Base-by-base conservation (phyloP, 192 early-diverging fungal genomes). In the Pilaira anomala region DNA sequence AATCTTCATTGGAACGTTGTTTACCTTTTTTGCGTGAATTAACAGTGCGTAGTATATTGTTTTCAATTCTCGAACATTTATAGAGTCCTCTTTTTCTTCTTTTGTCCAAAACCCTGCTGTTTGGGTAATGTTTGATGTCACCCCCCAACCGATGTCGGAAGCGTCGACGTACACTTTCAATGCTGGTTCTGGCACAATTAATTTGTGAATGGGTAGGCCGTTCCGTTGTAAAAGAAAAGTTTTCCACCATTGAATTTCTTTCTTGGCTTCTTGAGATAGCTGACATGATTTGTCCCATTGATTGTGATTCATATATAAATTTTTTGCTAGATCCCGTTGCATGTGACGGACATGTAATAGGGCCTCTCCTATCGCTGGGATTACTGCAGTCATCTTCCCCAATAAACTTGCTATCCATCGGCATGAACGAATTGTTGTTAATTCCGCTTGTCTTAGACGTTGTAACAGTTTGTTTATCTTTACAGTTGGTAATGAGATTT, bases 101-200 rank as follows among this genome's bases (percentile, higher is more conserved):
- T 19, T 8, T 8, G 18, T 53, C 66, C 66, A 67, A 24, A 42
- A 60, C 2, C 66, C 58, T 11, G 58, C 18, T 16, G 39, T 51
- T 14, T 52, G 21, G 2, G 52, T 30, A 7, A 26, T 2, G 1
- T 16, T 8, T 4, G 58, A 67, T 8, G 19, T 40, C 3, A 67
- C 24, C n/a, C 66, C 66, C 41, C 50, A 67, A 7, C 66, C 66
- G 29, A 57, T 53, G n/a, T 67, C 66, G 12, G 42, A 67, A 1
- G 66, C 48, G 25, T 67, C 58, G 8, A 61, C 59, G 24, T 46
- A 24, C 25, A 67, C 52, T 8, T 8, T 57, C n/a, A 57, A 19
- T 1, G 7, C 28, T 33, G 63, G 55, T 1, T 50, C 29, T n/a
- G 13, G 1, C 14, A 26, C 13, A n/a, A 14, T 14, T 24, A n/a